Evolutionary conservation across 148 eudicot species (phyloP).

Genomic region (Chenopodium formosanum): DNA sequence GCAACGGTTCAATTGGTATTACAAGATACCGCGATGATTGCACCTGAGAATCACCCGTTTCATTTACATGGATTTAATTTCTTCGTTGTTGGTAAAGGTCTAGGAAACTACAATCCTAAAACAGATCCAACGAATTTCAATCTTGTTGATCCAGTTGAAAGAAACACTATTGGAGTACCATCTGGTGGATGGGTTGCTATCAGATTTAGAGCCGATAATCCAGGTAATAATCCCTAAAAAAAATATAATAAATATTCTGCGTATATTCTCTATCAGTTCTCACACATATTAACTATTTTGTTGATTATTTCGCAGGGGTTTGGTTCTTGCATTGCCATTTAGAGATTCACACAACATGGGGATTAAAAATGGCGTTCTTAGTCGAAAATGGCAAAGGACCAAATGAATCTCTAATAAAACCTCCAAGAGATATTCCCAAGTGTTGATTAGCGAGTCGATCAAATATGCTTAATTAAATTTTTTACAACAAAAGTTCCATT

Average conservation of each 20-base stretch:
- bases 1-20: slow-evolving; percentile 46
- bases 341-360: slow-evolving; percentile 65
- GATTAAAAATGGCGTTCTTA: slow-evolving; percentile 58
- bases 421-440: slow-evolving; percentile 51
- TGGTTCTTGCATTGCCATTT: slow-evolving; percentile 61
- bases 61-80: slow-evolving; percentile 58
- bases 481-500: neutral
- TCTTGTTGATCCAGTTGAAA: slow-evolving; percentile 55
- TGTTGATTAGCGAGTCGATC: slow-evolving; percentile 24
- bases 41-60: slow-evolving; percentile 51
- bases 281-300: neutral
- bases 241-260: too few relatives aligned
- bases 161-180: slow-evolving; percentile 48
- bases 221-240: slow-evolving; percentile 30
- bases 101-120: slow-evolving; percentile 44
- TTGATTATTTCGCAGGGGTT: slow-evolving; percentile 33
- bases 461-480: neutral
- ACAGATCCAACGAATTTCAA: slow-evolving; percentile 43
- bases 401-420: slow-evolving; percentile 46
- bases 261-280: neutral
- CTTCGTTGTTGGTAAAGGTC: slow-evolving; percentile 47
- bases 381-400: slow-evolving; percentile 60
- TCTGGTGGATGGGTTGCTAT: slow-evolving; percentile 57
- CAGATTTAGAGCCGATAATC: slow-evolving; percentile 55
- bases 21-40: slow-evolving; percentile 48